These are phyloP conservation scores for Talaromyces islandicus DNA, from an alignment of 2,329 filamentous ascomycete species.

Conservation along the genomic window DNA sequence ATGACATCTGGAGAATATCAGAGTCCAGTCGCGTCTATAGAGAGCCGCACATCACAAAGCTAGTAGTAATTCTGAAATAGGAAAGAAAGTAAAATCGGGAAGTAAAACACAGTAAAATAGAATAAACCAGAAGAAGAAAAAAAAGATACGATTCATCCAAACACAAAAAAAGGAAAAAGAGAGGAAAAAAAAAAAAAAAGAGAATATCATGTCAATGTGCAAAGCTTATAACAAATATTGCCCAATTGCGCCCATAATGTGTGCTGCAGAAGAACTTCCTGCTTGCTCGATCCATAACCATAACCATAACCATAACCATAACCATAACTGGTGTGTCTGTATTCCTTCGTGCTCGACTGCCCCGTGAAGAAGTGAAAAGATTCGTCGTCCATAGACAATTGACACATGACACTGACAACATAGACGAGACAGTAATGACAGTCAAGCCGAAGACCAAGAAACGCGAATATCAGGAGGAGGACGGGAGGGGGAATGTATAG, in stretches of 20 bases:
- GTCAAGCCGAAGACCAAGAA: neutral
- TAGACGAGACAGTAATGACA: neutral
- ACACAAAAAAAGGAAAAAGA: too few species aligned
- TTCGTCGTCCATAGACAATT: neutral
- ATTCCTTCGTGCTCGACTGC: neutral
- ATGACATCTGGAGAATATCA: neutral
- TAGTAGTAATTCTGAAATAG: neutral
- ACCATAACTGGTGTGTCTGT: neutral
- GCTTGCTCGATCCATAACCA: neutral
- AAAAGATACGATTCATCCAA: slow-evolving; percentile 1
- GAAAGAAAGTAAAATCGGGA: neutral
- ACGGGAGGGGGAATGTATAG: neutral
- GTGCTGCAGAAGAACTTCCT: slow-evolving; percentile 12
- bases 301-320: neutral
- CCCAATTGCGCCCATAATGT: slow-evolving; percentile 21
- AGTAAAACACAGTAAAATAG: neutral
- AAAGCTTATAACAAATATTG: slow-evolving; percentile 13
- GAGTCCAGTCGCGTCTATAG: neutral
- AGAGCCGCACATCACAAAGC: neutral
- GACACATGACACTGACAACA: neutral
- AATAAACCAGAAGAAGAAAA: neutral
- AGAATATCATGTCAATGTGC: slow-evolving; percentile 11
- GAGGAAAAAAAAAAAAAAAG: neutral
- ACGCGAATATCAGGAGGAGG: neutral
- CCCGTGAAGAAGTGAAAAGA: neutral